Base-by-base conservation (phyloP, 495 filamentous ascomycete genomes). In the Cercophora newfieldiana region DNA sequence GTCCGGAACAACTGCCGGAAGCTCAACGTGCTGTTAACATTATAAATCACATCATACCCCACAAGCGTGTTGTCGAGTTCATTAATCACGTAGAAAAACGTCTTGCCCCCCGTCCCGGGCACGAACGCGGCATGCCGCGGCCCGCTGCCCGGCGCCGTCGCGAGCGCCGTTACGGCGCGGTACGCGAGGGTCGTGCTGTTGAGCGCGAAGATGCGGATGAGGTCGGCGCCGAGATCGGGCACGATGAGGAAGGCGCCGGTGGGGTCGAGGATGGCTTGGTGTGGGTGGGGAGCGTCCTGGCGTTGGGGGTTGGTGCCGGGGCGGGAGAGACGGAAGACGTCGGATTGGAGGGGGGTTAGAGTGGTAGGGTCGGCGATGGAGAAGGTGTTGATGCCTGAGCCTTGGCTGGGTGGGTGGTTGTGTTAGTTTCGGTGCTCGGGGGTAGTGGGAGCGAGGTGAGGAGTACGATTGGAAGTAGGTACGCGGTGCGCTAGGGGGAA, bases 181-280 rank as follows among this genome's bases (percentile, higher is more conserved):
- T 85, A 70, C 14, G 59, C 61, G 22, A 80, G 71, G 3, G 73
- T 83, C 7, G 56, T 54, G 3, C 73, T 73, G 62, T 87, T 76
- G 65, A 88, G 82, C 28, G 73, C 66, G 76, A 86, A 91, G 54
- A 92, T 76, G 59, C 86, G 87, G 48, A 92, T 69, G 12, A 88
- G 68, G 68, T 94, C 90, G 12, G 87, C 82, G 61, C 91, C 91
- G 3, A 94, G 79, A 66, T 94, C 91, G 10, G 90, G 89, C 1
- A 87, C 81, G 0, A 92, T 67, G n/a, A 91, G 69, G 75, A 85
- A 93, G 26, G 77, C 70, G 3, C 82, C 86, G 0, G 86, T 89
- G 7, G 90, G 90, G 71, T 94, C 90, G 31, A 91, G 72, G 69
- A 90, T 70, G 25, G 82, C 84, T 62, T 89, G 78, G 70, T 94